Percentiles rank a stretch among this genome's conserved stretches.
These are phyloP conservation scores for Eudorina sp. DNA, from an alignment of 139 green algal species.

Conservation along the genomic window DNA sequence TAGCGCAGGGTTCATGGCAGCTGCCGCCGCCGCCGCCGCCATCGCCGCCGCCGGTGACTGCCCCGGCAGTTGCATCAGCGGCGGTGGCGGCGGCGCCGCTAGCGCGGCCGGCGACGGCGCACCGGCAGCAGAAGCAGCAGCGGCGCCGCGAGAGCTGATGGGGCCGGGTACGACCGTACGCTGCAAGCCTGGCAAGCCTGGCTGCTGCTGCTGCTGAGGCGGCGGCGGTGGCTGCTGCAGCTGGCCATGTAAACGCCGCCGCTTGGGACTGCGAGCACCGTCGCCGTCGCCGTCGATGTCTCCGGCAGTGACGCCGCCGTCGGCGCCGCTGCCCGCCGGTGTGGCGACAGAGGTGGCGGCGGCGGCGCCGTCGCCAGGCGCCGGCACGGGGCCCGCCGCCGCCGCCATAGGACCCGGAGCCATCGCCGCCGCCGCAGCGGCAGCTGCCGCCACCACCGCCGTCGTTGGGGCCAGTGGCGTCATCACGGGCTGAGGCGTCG, in stretches of 20 bases:
- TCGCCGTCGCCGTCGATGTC: not conserved
- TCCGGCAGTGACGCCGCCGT: not conserved
- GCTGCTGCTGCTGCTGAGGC: not conserved
- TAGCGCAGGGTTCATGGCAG: not conserved
- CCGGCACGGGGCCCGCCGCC: no score
- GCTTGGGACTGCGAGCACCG: not conserved
- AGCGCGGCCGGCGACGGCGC: not conserved
- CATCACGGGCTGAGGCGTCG: no score
- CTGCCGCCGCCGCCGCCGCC: slow-evolving; percentile 7
- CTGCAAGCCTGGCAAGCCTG: no score
- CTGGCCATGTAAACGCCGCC: not conserved
- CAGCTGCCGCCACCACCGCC: no score
- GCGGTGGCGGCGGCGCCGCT: not conserved
- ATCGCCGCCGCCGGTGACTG: not conserved
- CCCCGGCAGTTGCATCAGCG: not conserved
- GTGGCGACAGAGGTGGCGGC: not conserved
- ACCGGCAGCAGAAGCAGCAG: no score
- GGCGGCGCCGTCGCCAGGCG: no score
- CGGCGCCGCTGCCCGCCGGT: not conserved
- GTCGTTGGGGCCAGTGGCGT: not conserved
- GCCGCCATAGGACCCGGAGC: no score
- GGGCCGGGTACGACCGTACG: no score
- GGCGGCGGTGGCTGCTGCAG: not conserved
- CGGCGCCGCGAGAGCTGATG: no score
- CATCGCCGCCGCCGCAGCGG: no score